Conservation (phyloP, 2,329 filamentous ascomycete species). For the Penicillium fuscoglaucum region DNA sequence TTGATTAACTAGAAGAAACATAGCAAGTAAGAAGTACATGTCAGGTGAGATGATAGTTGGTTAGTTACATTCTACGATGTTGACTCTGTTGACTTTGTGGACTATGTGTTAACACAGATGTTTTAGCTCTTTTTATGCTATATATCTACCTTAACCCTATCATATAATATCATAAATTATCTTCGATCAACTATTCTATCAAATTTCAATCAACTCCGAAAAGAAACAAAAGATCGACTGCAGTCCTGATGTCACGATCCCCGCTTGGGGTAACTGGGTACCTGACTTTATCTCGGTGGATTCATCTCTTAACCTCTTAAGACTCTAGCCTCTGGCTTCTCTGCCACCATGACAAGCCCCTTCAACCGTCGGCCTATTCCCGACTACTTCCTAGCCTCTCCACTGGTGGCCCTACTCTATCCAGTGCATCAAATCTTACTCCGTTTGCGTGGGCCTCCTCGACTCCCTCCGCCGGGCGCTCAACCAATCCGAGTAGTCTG, state of each 20-base stretch:
- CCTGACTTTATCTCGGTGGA: conserved; percentile 5
- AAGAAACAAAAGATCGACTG: neutral
- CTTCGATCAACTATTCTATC: neutral
- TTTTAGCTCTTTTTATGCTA: neutral
- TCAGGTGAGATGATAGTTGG: neutral
- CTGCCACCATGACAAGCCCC: conserved; percentile 39
- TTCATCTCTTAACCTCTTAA: conserved; percentile 2
- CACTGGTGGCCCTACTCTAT: conserved; percentile 63
- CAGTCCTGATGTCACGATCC: conserved; percentile 10
- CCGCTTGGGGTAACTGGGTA: conserved; percentile 10
- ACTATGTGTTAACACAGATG: neutral
- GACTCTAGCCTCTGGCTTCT: neutral
- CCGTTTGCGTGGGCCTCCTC: conserved; percentile 66
- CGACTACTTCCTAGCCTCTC: conserved; percentile 67
- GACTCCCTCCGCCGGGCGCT: conserved; percentile 55
- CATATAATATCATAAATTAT: too few species aligned
- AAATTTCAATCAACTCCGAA: neutral
- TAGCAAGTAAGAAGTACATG: neutral
- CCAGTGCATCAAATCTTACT: conserved; percentile 65
- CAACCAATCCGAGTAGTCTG: conserved; percentile 74
- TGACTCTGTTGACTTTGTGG: neutral
- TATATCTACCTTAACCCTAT: neutral
- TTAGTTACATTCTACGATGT: neutral
- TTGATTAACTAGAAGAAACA: neutral
- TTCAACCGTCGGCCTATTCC: conserved; percentile 55